These are phyloP conservation scores for Saccharomycopsis olivae DNA, from an alignment of 805 yeast genomes.

Conservation along the genomic window DNA sequence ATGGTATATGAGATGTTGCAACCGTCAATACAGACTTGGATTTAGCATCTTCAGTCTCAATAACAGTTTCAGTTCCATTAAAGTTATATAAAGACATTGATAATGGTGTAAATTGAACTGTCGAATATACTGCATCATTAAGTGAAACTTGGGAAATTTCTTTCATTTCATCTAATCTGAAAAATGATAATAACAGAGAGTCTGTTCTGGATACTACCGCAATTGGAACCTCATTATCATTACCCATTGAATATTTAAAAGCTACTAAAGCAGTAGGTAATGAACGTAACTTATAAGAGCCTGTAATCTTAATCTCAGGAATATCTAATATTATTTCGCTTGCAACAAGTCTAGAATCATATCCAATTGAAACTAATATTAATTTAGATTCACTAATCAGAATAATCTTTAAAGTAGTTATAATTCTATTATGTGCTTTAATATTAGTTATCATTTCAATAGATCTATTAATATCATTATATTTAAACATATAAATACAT, in stretches of 20 bases:
- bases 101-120: slow-evolving; percentile 53
- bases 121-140: slow-evolving; percentile 64
- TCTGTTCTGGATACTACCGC: neutral
- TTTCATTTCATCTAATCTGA: slow-evolving; percentile 22
- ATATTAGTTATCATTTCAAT: slow-evolving; percentile 17
- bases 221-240: neutral
- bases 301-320: too few relatives aligned
- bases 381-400: slow-evolving; percentile 19
- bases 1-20: slow-evolving; percentile 73
- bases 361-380: slow-evolving; percentile 45
- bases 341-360: slow-evolving; percentile 40
- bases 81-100: slow-evolving; percentile 25
- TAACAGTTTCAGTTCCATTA: neutral
- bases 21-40: slow-evolving; percentile 32
- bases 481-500: slow-evolving; percentile 22
- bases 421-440: slow-evolving; percentile 30
- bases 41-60: too few relatives aligned
- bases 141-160: slow-evolving; percentile 42
- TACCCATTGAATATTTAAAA: too few relatives aligned
- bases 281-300: too few relatives aligned
- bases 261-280: too few relatives aligned
- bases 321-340: too few relatives aligned
- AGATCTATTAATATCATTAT: neutral
- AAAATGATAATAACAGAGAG: slow-evolving; percentile 37
- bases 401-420: slow-evolving; percentile 26